A percentile compares a stretch with the other conserved stretches of the same genome.
Evolutionary conservation across 768 basidiomycete genomes (phyloP).

Genomic region (Vararia minispora): DNA sequence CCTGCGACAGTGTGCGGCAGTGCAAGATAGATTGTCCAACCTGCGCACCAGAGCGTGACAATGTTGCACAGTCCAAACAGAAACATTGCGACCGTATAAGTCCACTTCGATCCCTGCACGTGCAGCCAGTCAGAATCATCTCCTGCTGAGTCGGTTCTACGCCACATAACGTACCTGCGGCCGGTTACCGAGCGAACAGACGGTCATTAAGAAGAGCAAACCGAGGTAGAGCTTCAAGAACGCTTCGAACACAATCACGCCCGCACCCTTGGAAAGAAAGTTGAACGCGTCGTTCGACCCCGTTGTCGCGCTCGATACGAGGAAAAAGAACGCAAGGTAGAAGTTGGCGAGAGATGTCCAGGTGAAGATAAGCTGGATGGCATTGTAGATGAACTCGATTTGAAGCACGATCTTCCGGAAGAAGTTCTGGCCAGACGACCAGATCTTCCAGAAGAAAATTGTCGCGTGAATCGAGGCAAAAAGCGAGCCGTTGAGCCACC

Average conservation of each 20-base stretch:
- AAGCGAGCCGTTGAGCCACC: constrained; percentile 83
- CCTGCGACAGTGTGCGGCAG: constrained; percentile 64
- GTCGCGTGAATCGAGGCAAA: constrained; percentile 93
- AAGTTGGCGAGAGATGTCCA: constrained; percentile 94
- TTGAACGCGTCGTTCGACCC: constrained; percentile 62
- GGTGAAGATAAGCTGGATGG: constrained; percentile 79
- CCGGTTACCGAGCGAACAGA: constrained; percentile 87
- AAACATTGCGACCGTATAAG: constrained; percentile 64
- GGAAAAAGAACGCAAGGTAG: constrained; percentile 89
- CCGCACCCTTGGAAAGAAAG: constrained; percentile 64
- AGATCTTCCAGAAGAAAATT: constrained; percentile 79
- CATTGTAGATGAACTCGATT: constrained; percentile 89
- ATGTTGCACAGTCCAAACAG: constrained; percentile 70
- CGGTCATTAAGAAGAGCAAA: constrained; percentile 68
- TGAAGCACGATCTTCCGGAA: constrained; percentile 73
- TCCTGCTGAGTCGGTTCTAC: background rate
- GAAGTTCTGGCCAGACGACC: constrained; percentile 84
- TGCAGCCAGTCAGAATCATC: background rate
- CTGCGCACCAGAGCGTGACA: constrained; percentile 83
- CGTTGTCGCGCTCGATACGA: constrained; percentile 71
- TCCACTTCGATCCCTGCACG: constrained; percentile 70
- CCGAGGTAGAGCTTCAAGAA: constrained; percentile 79
- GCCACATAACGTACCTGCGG: constrained; percentile 40
- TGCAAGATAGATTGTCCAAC: constrained; percentile 79
- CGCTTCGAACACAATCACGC: constrained; percentile 63